Conservation (phyloP, 208 protist species). For the Crithidia acanthocephali region DNA sequence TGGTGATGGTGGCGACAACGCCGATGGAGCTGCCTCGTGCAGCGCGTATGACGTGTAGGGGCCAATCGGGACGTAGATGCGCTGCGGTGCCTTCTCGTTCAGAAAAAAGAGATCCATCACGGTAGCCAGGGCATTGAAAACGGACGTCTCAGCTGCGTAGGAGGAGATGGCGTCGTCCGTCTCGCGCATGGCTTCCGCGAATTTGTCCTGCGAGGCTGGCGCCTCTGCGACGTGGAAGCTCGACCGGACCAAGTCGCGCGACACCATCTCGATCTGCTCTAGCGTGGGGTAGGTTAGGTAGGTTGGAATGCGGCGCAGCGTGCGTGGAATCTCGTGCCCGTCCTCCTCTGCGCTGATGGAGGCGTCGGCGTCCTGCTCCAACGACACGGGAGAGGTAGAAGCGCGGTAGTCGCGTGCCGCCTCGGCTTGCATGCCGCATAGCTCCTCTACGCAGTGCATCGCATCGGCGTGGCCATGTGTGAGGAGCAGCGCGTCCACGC, state of each 20-base stretch:
- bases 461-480: constrained; percentile 92
- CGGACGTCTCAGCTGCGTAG: constrained; percentile 16
- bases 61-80: constrained; percentile 54
- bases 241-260: constrained; percentile 34
- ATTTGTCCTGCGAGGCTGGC: constrained; percentile 20
- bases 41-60: not conserved
- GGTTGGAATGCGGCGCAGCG: constrained; percentile 55
- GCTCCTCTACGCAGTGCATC: constrained; percentile 81
- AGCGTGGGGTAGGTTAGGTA: constrained; percentile 63
- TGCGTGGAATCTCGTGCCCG: constrained; percentile 15
- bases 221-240: constrained; percentile 36
- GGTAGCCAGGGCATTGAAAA: constrained; percentile 14
- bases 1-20: not conserved
- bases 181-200: constrained; percentile 4
- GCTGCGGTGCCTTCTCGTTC: constrained; percentile 37
- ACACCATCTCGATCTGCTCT: constrained; percentile 56
- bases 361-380: not conserved
- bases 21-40: not conserved
- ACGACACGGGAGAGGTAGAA: not conserved
- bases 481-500: constrained; percentile 82
- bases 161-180: constrained; percentile 8
- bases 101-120: constrained; percentile 54
- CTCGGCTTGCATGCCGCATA: constrained; percentile 81
- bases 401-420: constrained; percentile 19
- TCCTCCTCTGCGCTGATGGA: not conserved